Percentiles rank a stretch among this genome's conserved stretches.
Conservation (phyloP, 345 rosid genomes). For the Lenwebbia sp. region DNA sequence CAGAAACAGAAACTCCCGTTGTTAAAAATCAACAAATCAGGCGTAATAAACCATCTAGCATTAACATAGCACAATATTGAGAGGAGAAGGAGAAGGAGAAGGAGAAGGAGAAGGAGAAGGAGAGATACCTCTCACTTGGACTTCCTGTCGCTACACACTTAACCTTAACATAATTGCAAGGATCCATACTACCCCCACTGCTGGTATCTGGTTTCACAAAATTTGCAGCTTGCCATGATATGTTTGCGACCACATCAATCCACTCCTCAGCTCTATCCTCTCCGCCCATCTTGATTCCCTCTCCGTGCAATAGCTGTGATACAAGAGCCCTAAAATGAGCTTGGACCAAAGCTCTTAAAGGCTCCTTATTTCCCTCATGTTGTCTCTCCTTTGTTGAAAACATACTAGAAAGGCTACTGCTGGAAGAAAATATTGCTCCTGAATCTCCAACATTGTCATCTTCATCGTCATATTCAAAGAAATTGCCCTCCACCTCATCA, state of each 20-base stretch:
- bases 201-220: conserved; percentile 97
- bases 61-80: not conserved
- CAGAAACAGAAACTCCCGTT: conserved; percentile 12
- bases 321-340: conserved; percentile 98
- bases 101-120: not conserved
- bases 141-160: conserved; percentile 89
- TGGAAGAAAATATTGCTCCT: conserved; percentile 56
- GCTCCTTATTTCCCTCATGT: conserved; percentile 57
- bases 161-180: conserved; percentile 83
- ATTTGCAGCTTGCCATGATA: conserved; percentile 96
- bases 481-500: conserved; percentile 65
- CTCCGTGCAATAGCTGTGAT: conserved; percentile 71
- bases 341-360: conserved; percentile 60
- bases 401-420: conserved; percentile 61
- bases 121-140: conserved; percentile 68
- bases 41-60: not conserved
- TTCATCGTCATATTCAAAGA: conserved; percentile 69
- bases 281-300: conserved; percentile 38
- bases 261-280: conserved; percentile 55
- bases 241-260: conserved; percentile 66
- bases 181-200: conserved; percentile 99
- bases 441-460: conserved; percentile 85
- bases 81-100: not conserved
- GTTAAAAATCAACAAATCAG: not conserved
- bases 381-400: conserved; percentile 59